These are phyloP conservation scores for Annona cherimola DNA, from an alignment of 164 flowering plant genomes.

Conservation along the genomic window DNA sequence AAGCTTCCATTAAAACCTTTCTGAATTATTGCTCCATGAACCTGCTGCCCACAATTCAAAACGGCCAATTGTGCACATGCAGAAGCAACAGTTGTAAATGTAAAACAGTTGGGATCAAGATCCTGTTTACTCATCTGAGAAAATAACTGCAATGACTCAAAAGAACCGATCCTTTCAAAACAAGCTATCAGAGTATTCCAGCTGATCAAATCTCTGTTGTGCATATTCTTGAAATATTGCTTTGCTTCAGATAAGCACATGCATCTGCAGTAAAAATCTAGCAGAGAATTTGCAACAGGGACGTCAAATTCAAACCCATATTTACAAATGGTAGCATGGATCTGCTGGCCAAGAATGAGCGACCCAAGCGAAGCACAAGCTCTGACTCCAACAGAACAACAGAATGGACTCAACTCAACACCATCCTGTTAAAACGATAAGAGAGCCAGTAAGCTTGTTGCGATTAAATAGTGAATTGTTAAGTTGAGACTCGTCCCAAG, in stretches of 20 bases:
- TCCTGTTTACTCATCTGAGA: constrained; percentile 47
- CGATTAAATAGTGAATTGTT: background rate
- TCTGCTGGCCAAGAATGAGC: constrained; percentile 44
- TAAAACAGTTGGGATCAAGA: constrained; percentile 59
- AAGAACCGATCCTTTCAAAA: constrained; percentile 45
- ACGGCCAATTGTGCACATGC: constrained; percentile 60
- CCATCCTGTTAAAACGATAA: constrained; percentile 45
- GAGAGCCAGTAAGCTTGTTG: background rate
- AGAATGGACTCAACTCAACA: constrained; percentile 46
- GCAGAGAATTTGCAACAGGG: constrained; percentile 68
- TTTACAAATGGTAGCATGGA: constrained; percentile 54
- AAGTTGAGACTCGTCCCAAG: background rate
- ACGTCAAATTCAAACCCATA: constrained; percentile 48
- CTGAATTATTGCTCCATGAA: constrained; percentile 51
- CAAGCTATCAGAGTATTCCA: constrained; percentile 90
- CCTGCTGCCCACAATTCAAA: constrained; percentile 61
- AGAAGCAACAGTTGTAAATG: constrained; percentile 54
- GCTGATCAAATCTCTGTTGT: constrained; percentile 54
- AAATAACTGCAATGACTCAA: constrained; percentile 42
- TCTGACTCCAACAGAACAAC: constrained; percentile 65
- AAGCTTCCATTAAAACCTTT: constrained; percentile 47
- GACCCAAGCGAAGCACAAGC: constrained; percentile 71
- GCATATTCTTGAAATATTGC: constrained; percentile 51
- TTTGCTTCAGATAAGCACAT: constrained; percentile 49
- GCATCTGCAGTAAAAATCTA: constrained; percentile 88